Evolutionary conservation across 345 rosid genomes (phyloP), one percentile per base, ranked within the genome.

Genomic region (Camelina sativa): DNA sequence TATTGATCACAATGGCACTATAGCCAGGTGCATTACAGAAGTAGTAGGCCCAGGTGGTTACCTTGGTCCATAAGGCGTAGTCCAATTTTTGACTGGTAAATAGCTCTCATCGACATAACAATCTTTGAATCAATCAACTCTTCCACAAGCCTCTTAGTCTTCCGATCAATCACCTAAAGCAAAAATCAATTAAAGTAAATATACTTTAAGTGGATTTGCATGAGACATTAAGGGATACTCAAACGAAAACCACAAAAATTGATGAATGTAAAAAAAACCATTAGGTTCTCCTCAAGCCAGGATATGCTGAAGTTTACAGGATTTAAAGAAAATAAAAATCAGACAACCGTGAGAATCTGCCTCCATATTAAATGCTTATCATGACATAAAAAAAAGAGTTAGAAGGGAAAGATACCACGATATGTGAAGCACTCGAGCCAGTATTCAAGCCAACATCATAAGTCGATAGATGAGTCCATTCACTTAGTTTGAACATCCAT

Each of bases 401-500:
- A 44, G 46, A 80, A 77, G 67, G 72, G 20, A 47, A 71, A 48
- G 63, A 65, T 84, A 91, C 98, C 96, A 94, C 69, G 76, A 94
- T 89, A 82, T 91, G 80, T 13, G 98, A 88, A 81, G 96, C 93
- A 82, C 91, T 83, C 58, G 98, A 84, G 55, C 98, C 98, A 67
- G 84, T 86, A 72, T 87, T 87, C 82, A 91, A 85, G 73, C 98
- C 98, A 65, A 90, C 85, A 60, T 89, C 96, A 73, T 94, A 91
- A 25, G 94, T 83, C 41, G 97, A 87, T 81, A 89, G 80, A 65
- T 88, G 91, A 65, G 90, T 88, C 98, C 98, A 94, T 80, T 94
- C 98, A 81, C 97, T 89, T 66, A 94, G 88, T 79, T 91, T 94
- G 65, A 94, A 91, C 79, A 90, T 85, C 98, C 98, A 91, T 84